phyloP scores from a whole-genome alignment of 768 basidiomycete species.

The Vararia minispora region DNA sequence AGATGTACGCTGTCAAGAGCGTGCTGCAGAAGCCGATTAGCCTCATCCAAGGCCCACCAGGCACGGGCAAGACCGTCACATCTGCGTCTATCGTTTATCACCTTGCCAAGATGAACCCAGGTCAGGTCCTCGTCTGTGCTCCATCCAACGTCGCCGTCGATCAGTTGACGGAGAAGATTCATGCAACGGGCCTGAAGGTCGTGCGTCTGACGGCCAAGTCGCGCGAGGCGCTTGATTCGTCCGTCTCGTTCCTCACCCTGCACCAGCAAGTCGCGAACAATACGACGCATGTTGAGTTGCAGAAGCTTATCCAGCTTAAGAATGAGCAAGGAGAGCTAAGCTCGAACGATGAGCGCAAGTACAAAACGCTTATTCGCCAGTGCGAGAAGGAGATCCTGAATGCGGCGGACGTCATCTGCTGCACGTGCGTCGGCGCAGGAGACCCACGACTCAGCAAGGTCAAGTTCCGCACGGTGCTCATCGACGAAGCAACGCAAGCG shows the following conservation, averaged over 20 bases:
- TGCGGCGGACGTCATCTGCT: slow-evolving; percentile 96
- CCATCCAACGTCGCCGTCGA: slow-evolving; percentile 99
- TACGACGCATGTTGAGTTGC: slow-evolving; percentile 91
- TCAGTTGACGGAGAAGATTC: slow-evolving; percentile 98
- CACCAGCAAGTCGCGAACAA: slow-evolving; percentile 97
- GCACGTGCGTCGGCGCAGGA: slow-evolving; percentile 95
- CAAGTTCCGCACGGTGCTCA: slow-evolving; percentile 97
- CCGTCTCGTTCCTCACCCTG: slow-evolving; percentile 84
- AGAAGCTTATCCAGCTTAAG: slow-evolving; percentile 96
- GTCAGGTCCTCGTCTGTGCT: slow-evolving; percentile 97
- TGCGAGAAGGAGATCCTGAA: slow-evolving; percentile 96
- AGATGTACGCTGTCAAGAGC: slow-evolving; percentile 99
- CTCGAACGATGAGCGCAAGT: slow-evolving; percentile 94
- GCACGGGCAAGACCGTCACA: slow-evolving; percentile 98
- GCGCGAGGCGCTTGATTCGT: slow-evolving; percentile 95
- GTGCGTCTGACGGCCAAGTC: slow-evolving; percentile 97
- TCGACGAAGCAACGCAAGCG: slow-evolving; percentile 97
- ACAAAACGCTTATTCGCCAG: slow-evolving; percentile 88
- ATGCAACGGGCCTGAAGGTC: slow-evolving; percentile 96
- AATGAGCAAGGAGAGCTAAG: slow-evolving; percentile 96
- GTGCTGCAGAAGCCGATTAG: slow-evolving; percentile 97
- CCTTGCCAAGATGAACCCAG: slow-evolving; percentile 98
- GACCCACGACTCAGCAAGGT: slow-evolving; percentile 93
- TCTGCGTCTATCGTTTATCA: slow-evolving; percentile 99
- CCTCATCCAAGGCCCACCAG: slow-evolving; percentile 96